phyloP scores from a whole-genome alignment of 306 rosid species.

The Datisca glomerata region DNA sequence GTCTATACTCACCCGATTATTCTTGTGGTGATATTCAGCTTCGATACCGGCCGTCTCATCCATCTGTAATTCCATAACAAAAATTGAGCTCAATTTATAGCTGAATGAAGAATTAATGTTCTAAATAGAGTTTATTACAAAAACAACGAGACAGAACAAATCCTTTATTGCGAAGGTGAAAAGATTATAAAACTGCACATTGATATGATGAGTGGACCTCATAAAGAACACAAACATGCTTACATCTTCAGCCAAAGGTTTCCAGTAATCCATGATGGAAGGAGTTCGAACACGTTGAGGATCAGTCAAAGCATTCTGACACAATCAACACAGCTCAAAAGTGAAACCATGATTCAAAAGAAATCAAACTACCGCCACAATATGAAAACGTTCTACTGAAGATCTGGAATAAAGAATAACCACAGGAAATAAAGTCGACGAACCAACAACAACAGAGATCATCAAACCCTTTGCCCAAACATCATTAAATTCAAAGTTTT shows the following conservation, averaged over 20 bases:
- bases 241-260: constrained; percentile 93
- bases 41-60: constrained; percentile 86
- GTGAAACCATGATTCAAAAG: too few relatives aligned
- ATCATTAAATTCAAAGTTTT: too few relatives aligned
- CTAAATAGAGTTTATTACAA: too few relatives aligned
- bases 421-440: too few relatives aligned
- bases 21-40: constrained; percentile 86
- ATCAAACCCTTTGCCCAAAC: too few relatives aligned
- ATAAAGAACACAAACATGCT: constrained; percentile 23
- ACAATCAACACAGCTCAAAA: too few relatives aligned
- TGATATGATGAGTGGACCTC: constrained; percentile 6
- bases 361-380: too few relatives aligned
- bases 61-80: constrained; percentile 47
- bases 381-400: too few relatives aligned
- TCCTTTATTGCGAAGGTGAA: too few relatives aligned
- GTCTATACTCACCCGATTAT: constrained; percentile 43
- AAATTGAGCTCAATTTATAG: constrained; percentile 4
- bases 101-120: constrained; percentile 9
- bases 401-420: too few relatives aligned
- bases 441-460: too few relatives aligned
- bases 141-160: too few relatives aligned
- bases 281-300: constrained; percentile 94
- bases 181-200: background rate
- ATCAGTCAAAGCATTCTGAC: constrained; percentile 79
- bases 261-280: constrained; percentile 83